Percentiles rank a stretch among this genome's conserved stretches.
These are phyloP conservation scores for Triticum timopheevii DNA, from an alignment of 176 grass and related monocot species.

Conservation along the genomic window DNA sequence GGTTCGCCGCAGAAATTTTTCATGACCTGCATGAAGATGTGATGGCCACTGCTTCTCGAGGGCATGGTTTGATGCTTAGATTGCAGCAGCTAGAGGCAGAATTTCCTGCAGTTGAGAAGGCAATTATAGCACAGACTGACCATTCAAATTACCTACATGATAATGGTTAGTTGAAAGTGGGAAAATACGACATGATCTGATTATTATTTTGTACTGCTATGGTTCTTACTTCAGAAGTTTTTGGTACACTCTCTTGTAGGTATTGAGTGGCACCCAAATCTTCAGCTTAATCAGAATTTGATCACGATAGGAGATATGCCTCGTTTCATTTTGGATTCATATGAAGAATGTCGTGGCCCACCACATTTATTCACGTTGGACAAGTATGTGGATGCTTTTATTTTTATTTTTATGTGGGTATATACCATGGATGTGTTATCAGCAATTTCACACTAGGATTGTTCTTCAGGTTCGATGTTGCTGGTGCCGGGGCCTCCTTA, in stretches of 20 bases:
- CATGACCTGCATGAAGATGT: constrained; percentile 94
- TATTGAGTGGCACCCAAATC: constrained; percentile 70
- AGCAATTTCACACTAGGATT: constrained; percentile 21
- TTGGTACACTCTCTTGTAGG: constrained; percentile 42
- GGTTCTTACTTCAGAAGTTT: constrained; percentile 18
- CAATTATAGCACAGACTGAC: constrained; percentile 59
- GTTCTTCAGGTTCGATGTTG: constrained; percentile 90
- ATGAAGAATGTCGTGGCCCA: constrained; percentile 95
- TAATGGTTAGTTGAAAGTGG: constrained; percentile 55
- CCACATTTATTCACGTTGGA: constrained; percentile 88
- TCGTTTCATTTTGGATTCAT: constrained; percentile 95
- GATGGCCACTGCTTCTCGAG: constrained; percentile 84
- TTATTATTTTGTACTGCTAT: background rate
- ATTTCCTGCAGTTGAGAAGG: constrained; percentile 77
- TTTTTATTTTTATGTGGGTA: constrained; percentile 1
- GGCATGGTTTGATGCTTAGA: constrained; percentile 86
- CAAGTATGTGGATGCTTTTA: constrained; percentile 56
- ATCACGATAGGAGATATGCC: constrained; percentile 97
- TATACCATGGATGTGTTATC: constrained; percentile 24
- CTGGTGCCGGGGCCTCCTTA: constrained; percentile 92
- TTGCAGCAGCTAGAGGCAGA: constrained; percentile 89
- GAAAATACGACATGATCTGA: background rate
- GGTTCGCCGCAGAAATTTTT: constrained; percentile 98
- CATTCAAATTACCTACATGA: constrained; percentile 64
- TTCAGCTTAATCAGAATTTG: constrained; percentile 84